phyloP scores from a whole-genome alignment of 441 rosid genomes.

The Jatropha podagrica region DNA sequence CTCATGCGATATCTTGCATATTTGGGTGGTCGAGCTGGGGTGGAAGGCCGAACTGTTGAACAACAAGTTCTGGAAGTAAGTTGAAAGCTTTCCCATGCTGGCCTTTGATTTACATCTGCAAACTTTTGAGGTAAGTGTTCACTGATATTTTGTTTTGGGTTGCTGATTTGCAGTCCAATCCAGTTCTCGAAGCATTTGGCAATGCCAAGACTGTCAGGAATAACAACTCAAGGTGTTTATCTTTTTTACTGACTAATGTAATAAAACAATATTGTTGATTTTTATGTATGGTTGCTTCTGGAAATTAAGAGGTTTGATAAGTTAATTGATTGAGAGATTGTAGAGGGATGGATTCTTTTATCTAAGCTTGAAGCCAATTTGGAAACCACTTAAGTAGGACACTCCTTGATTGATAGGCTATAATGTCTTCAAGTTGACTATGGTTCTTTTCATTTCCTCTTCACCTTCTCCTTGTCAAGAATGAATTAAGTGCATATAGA shows the following conservation, averaged over 20 bases:
- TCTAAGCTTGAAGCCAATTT: background rate
- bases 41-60: constrained; percentile 98
- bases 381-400: background rate
- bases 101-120: background rate
- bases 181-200: constrained; percentile 99
- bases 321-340: background rate
- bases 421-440: background rate
- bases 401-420: background rate
- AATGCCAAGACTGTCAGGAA: constrained; percentile 99
- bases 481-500: constrained; percentile 1
- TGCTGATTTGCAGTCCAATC: constrained; percentile 78
- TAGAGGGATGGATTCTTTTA: constrained; percentile 3
- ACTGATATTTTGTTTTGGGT: constrained; percentile 31
- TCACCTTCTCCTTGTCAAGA: background rate
- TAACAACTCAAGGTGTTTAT: constrained; percentile 90
- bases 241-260: constrained; percentile 12
- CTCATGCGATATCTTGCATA: constrained; percentile 98
- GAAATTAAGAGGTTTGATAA: constrained; percentile 6
- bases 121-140: constrained; percentile 12
- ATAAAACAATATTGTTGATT: background rate
- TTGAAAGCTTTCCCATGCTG: constrained; percentile 12
- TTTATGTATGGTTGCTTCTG: background rate
- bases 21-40: constrained; percentile 96
- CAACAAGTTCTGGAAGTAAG: constrained; percentile 99
- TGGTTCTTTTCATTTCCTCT: background rate